Conservation (phyloP, 140 eudicot species). For the Anethum foeniculum region DNA sequence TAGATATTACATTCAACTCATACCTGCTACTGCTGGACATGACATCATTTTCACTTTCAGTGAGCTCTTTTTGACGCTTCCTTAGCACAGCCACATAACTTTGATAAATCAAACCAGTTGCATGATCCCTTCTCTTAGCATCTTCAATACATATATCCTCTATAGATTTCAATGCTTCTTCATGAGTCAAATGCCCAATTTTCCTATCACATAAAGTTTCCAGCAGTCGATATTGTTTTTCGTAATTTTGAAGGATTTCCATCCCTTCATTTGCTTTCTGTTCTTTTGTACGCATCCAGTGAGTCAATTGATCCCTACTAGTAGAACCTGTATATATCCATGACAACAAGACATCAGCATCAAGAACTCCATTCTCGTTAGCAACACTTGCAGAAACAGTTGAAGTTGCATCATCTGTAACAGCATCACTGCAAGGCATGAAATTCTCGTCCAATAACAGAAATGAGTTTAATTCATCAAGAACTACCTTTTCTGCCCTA, state of each 20-base stretch:
- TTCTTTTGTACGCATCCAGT: constrained; percentile 52
- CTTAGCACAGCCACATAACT: constrained; percentile 68
- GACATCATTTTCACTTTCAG: constrained; percentile 38
- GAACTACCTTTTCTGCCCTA: constrained; percentile 37
- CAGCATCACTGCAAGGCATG: constrained; percentile 26
- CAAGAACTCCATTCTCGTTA: constrained; percentile 28
- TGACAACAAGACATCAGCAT: constrained; percentile 58
- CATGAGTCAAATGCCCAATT: constrained; percentile 55
- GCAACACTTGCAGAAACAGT: constrained; percentile 12
- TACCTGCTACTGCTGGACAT: constrained; percentile 41
- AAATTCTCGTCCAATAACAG: constrained; percentile 58
- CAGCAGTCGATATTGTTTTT: constrained; percentile 56
- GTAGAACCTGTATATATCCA: constrained; percentile 81
- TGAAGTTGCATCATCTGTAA: constrained; percentile 21
- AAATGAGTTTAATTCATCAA: constrained; percentile 51
- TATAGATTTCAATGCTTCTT: constrained; percentile 64
- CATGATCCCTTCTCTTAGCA: constrained; percentile 63
- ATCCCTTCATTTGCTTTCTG: constrained; percentile 63
- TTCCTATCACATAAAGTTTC: constrained; percentile 76
- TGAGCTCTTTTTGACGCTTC: constrained; percentile 60
- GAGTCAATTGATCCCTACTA: constrained; percentile 47
- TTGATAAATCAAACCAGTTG: constrained; percentile 36
- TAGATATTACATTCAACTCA: constrained; percentile 65
- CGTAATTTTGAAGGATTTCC: constrained; percentile 50
- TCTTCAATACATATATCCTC: constrained; percentile 78